Evolutionary conservation across 2,329 filamentous ascomycete genomes (phyloP).

Genomic region (Exserohilum turcica): DNA sequence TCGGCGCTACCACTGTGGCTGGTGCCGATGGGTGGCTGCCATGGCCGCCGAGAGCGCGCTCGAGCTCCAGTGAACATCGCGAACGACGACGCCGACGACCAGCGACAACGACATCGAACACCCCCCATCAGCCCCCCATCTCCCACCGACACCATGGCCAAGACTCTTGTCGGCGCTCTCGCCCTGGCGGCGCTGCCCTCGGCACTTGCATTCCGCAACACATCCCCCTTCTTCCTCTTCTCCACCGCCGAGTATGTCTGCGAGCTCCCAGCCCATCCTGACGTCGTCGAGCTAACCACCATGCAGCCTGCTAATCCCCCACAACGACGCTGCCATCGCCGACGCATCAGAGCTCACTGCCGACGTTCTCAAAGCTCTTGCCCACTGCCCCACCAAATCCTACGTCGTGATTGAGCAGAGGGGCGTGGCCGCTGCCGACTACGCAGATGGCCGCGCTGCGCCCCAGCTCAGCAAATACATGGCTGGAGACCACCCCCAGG

Average conservation of each 20-base stretch:
- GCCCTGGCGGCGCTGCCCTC: conserved; percentile 60
- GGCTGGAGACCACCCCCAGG: conserved; percentile 55
- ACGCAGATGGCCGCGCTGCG: conserved; percentile 58
- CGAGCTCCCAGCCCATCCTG: conserved; percentile 12
- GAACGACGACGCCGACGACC: conserved; percentile 5
- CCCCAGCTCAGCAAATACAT: conserved; percentile 61
- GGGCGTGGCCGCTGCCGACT: conserved; percentile 72
- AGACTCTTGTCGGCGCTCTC: conserved; percentile 55
- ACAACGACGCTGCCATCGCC: conserved; percentile 44
- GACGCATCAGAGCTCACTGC: conserved; percentile 51
- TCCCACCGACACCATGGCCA: conserved; percentile 44
- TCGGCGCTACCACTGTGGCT: conserved; percentile 2
- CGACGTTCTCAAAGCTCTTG: conserved; percentile 57
- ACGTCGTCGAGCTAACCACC: conserved; percentile 30
- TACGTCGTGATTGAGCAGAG: conserved; percentile 82
- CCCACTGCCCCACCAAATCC: conserved; percentile 71
- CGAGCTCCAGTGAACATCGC: conserved; percentile 15
- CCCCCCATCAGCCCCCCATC: conserved; percentile 13
- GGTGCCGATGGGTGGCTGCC: background rate
- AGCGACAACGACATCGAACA: conserved; percentile 12
- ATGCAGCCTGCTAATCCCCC: conserved; percentile 36
- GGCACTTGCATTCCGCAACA: conserved; percentile 77
- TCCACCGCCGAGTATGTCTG: conserved; percentile 76
- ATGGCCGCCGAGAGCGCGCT: conserved; percentile 19
- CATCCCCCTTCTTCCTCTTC: conserved; percentile 86